Conservation (phyloP, 495 filamentous ascomycete genomes). For the Aspergillus ostianus region DNA sequence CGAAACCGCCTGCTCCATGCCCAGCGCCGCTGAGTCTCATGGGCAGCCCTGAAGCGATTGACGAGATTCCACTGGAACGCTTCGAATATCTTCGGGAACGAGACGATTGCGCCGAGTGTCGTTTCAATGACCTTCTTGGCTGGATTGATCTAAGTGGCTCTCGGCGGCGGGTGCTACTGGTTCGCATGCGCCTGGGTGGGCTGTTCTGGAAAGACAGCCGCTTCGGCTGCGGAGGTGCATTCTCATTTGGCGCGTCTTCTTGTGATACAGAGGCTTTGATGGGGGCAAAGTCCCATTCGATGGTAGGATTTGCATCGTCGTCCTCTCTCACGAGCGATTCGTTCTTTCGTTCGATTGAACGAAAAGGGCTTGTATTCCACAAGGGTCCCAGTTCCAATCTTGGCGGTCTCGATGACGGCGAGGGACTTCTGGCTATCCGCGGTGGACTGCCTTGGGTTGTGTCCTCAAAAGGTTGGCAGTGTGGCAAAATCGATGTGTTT, state of each 20-base stretch:
- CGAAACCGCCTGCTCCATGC: slow-evolving; percentile 49
- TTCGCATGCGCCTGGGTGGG: slow-evolving; percentile 31
- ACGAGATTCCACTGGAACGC: slow-evolving; percentile 45
- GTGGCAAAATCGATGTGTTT: slow-evolving; percentile 25
- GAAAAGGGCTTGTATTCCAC: slow-evolving; percentile 34
- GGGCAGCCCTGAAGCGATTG: slow-evolving; percentile 37
- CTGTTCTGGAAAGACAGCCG: slow-evolving; percentile 33
- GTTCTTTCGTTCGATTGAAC: slow-evolving; percentile 12
- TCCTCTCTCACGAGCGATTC: slow-evolving; percentile 18
- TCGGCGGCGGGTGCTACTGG: slow-evolving; percentile 32
- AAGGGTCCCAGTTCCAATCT: slow-evolving; percentile 37
- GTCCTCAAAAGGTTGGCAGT: slow-evolving; percentile 30
- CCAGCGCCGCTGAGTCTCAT: slow-evolving; percentile 46
- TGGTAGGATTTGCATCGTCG: slow-evolving; percentile 23
- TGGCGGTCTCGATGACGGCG: slow-evolving; percentile 31
- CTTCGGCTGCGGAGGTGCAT: slow-evolving; percentile 27
- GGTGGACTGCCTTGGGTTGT: slow-evolving; percentile 21
- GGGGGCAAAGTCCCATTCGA: slow-evolving; percentile 30
- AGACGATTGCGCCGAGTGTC: slow-evolving; percentile 41
- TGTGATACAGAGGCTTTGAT: slow-evolving; percentile 25
- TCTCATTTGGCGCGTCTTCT: slow-evolving; percentile 24
- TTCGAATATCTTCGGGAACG: slow-evolving; percentile 43
- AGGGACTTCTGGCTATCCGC: slow-evolving; percentile 4
- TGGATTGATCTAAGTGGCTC: slow-evolving; percentile 43
- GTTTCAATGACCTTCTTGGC: slow-evolving; percentile 40